Percentiles rank a stretch among this genome's conserved stretches.
Evolutionary conservation across 148 eudicot species (phyloP).

Genomic region (Cornus suecica): DNA sequence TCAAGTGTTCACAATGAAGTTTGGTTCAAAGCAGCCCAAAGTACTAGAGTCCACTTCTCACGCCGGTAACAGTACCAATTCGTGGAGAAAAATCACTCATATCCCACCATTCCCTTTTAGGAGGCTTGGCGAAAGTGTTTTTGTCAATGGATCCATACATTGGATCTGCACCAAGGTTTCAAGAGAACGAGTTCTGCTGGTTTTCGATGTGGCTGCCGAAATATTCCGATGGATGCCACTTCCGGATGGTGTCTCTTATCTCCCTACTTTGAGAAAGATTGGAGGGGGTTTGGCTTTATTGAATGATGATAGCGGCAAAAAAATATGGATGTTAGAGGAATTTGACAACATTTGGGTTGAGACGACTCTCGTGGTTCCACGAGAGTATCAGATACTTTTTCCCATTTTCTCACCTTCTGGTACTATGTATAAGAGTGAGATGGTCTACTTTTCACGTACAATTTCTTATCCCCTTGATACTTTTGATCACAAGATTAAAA

Average conservation of each 20-base stretch:
- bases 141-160: neutral
- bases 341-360: neutral
- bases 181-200: neutral
- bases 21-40: neutral
- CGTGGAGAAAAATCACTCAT: neutral
- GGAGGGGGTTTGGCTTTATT: neutral
- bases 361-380: neutral
- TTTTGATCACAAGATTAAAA: neutral
- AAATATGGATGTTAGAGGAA: neutral
- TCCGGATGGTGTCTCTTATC: neutral
- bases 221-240: neutral
- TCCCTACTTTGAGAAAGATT: neutral
- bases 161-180: neutral
- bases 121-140: neutral
- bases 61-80: no score
- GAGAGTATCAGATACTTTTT: neutral
- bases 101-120: neutral
- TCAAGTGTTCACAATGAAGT: neutral
- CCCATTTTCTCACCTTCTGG: no score
- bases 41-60: no score
- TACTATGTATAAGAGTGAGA: no score
- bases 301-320: no score
- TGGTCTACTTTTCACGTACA: no score
- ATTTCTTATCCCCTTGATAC: no score
- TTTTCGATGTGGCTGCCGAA: neutral